Evolutionary conservation across 2,329 filamentous ascomycete genomes (phyloP).

Genomic region (Mycosphaerella arachidis): DNA sequence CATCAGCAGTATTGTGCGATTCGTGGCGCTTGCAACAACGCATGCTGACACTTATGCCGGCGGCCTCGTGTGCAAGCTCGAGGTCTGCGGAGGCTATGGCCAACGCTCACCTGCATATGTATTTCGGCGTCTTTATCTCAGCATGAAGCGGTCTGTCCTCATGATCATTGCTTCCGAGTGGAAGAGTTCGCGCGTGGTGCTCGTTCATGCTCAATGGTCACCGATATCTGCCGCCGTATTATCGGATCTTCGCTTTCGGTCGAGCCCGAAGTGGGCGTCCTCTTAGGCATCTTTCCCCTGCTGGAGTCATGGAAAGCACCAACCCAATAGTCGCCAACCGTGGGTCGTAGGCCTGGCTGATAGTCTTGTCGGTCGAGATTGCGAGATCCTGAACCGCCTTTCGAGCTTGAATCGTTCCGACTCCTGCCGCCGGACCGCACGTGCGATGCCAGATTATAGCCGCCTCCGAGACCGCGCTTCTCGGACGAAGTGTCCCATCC

Average conservation of each 20-base stretch:
- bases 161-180: neutral
- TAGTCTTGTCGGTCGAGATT: constrained; percentile 2
- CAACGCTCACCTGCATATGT: too few relatives aligned
- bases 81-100: too few relatives aligned
- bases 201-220: constrained; percentile 20
- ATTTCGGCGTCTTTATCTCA: too few relatives aligned
- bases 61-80: neutral
- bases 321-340: constrained; percentile 16
- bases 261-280: constrained; percentile 14
- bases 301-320: constrained; percentile 17
- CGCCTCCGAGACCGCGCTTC: constrained; percentile 17
- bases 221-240: constrained; percentile 21
- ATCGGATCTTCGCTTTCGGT: constrained; percentile 23
- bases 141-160: neutral
- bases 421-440: constrained; percentile 13
- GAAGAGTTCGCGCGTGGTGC: neutral
- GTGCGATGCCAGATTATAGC: constrained; percentile 17
- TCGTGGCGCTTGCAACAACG: neutral
- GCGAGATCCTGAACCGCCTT: constrained; percentile 2
- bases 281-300: constrained; percentile 8
- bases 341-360: constrained; percentile 11
- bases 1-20: neutral
- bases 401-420: constrained; percentile 1
- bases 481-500: constrained; percentile 18
- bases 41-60: neutral